Conservation (phyloP, 2,329 filamentous ascomycete genomes). For the Aspergillus proliferans region DNA sequence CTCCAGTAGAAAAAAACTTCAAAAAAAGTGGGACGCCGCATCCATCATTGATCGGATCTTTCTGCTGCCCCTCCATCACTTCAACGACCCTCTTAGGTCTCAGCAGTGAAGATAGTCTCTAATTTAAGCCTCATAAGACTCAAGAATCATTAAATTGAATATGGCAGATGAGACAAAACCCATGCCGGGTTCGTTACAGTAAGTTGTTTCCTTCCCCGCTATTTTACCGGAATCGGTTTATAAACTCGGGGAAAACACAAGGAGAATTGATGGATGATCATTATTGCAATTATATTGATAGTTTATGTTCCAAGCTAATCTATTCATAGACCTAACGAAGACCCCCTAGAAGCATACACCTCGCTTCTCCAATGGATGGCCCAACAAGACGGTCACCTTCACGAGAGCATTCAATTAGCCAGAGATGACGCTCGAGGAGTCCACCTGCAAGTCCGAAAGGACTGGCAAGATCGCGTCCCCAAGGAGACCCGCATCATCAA, state of each 20-base stretch:
- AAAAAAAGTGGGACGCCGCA: constrained; percentile 10
- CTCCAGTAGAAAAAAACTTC: too few species aligned
- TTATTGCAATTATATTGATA: neutral
- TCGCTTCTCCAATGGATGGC: constrained; percentile 28
- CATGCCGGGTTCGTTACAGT: too few species aligned
- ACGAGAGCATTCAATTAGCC: constrained; percentile 28
- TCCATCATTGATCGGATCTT: constrained; percentile 2
- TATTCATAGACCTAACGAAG: neutral
- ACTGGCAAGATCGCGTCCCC: constrained; percentile 17
- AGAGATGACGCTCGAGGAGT: constrained; percentile 29
- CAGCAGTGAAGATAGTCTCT: too few species aligned
- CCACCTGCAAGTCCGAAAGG: constrained; percentile 28
- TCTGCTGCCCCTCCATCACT: too few species aligned
- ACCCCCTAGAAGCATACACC: constrained; percentile 20
- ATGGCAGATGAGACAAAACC: too few species aligned
- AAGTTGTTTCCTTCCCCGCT: too few species aligned
- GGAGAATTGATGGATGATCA: too few species aligned
- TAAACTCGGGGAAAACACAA: too few species aligned
- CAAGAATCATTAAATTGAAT: too few species aligned
- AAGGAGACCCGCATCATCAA: constrained; percentile 30
- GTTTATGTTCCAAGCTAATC: neutral
- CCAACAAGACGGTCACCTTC: constrained; percentile 25
- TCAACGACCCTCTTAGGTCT: too few species aligned
- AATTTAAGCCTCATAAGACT: too few species aligned
- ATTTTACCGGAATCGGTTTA: too few species aligned